Base-by-base conservation (phyloP, 768 basidiomycete species). In the Russula abietina region DNA sequence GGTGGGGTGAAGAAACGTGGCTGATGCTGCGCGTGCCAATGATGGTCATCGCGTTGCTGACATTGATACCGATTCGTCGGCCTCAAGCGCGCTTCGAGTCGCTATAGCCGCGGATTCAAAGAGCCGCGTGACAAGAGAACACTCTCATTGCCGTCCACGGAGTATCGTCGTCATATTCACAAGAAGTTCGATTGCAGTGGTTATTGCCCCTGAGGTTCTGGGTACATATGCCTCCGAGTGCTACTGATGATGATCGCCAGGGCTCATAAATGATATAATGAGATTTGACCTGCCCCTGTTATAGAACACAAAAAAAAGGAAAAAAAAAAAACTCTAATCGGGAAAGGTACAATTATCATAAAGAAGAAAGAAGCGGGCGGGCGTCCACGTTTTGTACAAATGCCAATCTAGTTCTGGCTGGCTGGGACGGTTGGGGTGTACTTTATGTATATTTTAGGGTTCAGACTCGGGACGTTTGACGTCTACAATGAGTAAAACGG, bases 1-100 rank as follows among this genome's bases (percentile, higher is more conserved):
- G 28, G 28, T 30, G 39, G 2, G 48, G 28, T 30, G 39, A 2
- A 36, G 14, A 41, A 46, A 41, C 45, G 55, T 41, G 28, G 49
- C 49, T 24, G 38, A 39, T 39, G 38, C 36, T 36, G 36, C 36
- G 38, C 38, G 6, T 16, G 5, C 5, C 6, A 16, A 16, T 39
- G 38, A 12, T 17, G 33, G 33, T 30, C 16, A n/a, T 33, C 30
- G 32, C 19, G 10, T 36, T 57, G 57, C 51, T 58, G 62, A 63
- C 62, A 32, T 17, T n/a, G 52, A 46, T n/a, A 9, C 62, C 62
- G 57, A 62, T 52, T 36, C 43, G 17, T 57, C 56, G 50, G 61
- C 45, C 43, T 30, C 39, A 32, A 53, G 56, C 41, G 61, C 41
- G 33, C 46, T 57, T 41, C 33, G 28, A 16, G 49, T 57, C 14